phyloP scores from a whole-genome alignment of 805 yeast genomes.

The Wilhelminamyces savonicus region DNA sequence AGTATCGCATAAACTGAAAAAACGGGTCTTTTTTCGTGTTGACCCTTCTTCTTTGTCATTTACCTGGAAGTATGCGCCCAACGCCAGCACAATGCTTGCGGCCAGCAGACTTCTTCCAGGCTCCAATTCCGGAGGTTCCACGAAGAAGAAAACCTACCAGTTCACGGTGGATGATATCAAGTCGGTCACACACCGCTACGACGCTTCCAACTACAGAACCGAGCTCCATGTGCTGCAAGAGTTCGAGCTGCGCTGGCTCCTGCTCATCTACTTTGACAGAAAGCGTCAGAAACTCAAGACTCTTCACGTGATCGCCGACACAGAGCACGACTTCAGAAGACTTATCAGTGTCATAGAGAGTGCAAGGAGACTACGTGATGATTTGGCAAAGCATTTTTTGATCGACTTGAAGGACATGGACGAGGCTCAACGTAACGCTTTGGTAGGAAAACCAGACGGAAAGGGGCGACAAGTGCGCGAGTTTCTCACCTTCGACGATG shows the following conservation, averaged over 20 bases:
- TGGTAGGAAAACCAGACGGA: conserved; percentile 16
- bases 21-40: conserved; percentile 50
- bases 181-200: conserved; percentile 54
- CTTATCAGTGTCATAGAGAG: conserved; percentile 54
- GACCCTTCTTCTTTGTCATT: conserved; percentile 51
- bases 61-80: conserved; percentile 36
- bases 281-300: conserved; percentile 64
- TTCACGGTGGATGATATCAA: conserved; percentile 56
- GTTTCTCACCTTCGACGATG: conserved; percentile 55
- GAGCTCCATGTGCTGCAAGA: conserved; percentile 71
- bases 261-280: conserved; percentile 63
- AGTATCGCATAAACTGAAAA: conserved; percentile 64
- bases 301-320: conserved; percentile 70
- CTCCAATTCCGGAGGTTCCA: conserved; percentile 13
- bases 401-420: conserved; percentile 33
- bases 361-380: conserved; percentile 55
- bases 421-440: conserved; percentile 17
- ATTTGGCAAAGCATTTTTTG: conserved; percentile 53
- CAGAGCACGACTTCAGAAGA: conserved; percentile 50
- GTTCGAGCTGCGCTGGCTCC: conserved; percentile 66
- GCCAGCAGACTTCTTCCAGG: conserved; percentile 7
- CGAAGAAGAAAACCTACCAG: conserved; percentile 15
- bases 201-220: conserved; percentile 81
- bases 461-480: conserved; percentile 18
- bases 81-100: conserved; percentile 23